Evolutionary conservation across 23 red algal species (phyloP).

Genomic region (Chondrus crispus): DNA sequence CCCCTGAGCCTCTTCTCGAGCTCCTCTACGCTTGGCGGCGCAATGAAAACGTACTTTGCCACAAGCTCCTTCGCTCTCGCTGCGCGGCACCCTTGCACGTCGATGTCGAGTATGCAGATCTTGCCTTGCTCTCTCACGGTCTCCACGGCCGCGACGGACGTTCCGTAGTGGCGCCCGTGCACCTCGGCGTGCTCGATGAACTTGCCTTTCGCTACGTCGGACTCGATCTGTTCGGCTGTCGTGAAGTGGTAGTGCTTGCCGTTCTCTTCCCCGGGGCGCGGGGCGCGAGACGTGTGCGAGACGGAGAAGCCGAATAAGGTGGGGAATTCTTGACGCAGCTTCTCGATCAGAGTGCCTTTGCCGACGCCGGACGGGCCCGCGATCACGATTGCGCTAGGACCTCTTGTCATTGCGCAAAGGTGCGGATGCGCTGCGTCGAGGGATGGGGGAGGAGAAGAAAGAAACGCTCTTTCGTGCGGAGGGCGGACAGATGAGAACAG

Average conservation of each 20-base stretch:
- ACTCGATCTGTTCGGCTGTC: conserved; percentile 62
- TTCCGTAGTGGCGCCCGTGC: conserved; percentile 94
- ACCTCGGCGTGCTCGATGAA: conserved; percentile 96
- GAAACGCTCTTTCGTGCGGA: too few relatives aligned
- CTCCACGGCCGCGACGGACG: conserved; percentile 70
- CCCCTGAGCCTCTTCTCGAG: conserved; percentile 83
- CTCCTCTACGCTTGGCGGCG: conserved; percentile 76
- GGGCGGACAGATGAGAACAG: too few relatives aligned
- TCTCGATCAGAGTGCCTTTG: conserved; percentile 89
- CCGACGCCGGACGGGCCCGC: conserved; percentile 96
- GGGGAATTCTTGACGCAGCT: conserved; percentile 52
- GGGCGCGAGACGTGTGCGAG: conserved; percentile 92
- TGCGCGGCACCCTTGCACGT: conserved; percentile 95
- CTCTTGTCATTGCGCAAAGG: neutral
- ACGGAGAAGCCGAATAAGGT: conserved; percentile 82
- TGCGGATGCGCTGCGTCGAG: neutral
- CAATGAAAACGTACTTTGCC: conserved; percentile 88
- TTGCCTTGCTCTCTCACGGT: conserved; percentile 46
- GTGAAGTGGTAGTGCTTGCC: conserved; percentile 94
- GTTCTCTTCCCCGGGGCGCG: conserved; percentile 82
- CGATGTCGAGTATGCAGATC: conserved; percentile 94
- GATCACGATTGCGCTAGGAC: conserved; percentile 69
- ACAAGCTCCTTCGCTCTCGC: conserved; percentile 56
- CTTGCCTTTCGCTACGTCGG: conserved; percentile 53
- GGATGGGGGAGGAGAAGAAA: neutral